These are phyloP conservation scores for Coleophoma cylindrospora DNA, from an alignment of 2,329 filamentous ascomycete genomes.

Conservation along the genomic window DNA sequence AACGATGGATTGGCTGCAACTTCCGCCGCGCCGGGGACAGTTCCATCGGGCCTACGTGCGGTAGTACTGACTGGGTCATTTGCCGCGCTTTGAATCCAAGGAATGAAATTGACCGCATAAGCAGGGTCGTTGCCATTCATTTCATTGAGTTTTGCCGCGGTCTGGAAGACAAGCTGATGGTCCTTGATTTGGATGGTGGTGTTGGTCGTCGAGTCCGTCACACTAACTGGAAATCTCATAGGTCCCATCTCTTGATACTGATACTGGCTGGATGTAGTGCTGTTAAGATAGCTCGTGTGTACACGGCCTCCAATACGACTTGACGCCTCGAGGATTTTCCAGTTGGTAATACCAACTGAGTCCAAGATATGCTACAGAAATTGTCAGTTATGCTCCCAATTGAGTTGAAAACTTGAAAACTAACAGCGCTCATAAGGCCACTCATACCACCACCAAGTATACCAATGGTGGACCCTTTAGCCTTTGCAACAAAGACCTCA, in stretches of 20 bases:
- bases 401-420: constrained; percentile 1
- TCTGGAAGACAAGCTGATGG: constrained; percentile 60
- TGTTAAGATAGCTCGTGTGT: constrained; percentile 57
- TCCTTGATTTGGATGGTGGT: constrained; percentile 48
- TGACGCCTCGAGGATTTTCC: constrained; percentile 57
- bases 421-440: constrained; percentile 48
- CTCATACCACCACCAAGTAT: constrained; percentile 64
- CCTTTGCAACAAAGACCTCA: constrained; percentile 43
- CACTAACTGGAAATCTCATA: constrained; percentile 54
- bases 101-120: constrained; percentile 34
- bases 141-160: constrained; percentile 53
- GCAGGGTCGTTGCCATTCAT: constrained; percentile 38
- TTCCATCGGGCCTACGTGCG: constrained; percentile 12
- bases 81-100: constrained; percentile 50
- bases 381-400: background rate
- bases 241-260: constrained; percentile 56
- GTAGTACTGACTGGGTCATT: constrained; percentile 32
- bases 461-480: constrained; percentile 53
- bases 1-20: constrained; percentile 12
- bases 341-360: constrained; percentile 42
- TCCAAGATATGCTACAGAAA: constrained; percentile 32
- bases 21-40: constrained; percentile 10
- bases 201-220: constrained; percentile 25
- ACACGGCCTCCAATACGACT: constrained; percentile 59
- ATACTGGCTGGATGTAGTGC: constrained; percentile 50